Conservation (phyloP, 2,329 filamentous ascomycete genomes). For the Ophiostoma ulmi region DNA sequence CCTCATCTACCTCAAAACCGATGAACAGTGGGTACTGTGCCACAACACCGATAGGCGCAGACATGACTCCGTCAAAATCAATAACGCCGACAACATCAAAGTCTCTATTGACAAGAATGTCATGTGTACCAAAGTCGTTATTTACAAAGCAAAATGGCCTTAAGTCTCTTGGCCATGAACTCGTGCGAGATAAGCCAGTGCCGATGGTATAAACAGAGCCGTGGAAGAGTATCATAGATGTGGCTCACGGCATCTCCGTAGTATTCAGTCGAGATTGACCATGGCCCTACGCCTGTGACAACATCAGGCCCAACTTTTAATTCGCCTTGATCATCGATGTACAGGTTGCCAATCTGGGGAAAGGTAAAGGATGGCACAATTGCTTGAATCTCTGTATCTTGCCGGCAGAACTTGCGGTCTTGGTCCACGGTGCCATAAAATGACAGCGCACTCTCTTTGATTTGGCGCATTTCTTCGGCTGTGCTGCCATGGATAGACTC, state of each 20-base stretch:
- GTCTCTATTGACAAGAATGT: not conserved
- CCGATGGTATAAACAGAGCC: not conserved
- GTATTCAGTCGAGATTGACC: not conserved
- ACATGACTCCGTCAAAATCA: not conserved
- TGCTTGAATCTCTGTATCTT: not conserved
- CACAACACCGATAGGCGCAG: not conserved
- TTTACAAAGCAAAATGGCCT: not conserved
- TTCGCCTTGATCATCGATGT: not conserved
- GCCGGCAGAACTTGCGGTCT: not conserved
- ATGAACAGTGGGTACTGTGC: not conserved
- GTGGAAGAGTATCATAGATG: not conserved
- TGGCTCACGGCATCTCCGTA: not conserved
- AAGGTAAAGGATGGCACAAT: not conserved
- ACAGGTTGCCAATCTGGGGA: not conserved
- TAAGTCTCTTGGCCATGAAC: not conserved
- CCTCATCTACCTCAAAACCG: not conserved
- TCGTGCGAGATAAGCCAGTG: not conserved
- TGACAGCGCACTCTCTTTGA: not conserved
- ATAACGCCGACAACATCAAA: conserved; percentile 2
- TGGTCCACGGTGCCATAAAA: not conserved
- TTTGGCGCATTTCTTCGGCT: not conserved
- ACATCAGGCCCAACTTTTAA: not conserved
- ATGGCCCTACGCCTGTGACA: not conserved
- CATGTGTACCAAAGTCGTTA: not conserved
- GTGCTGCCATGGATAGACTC: not conserved